Percentiles rank a stretch among this genome's conserved stretches.
These are phyloP conservation scores for Globisporangium uncinulatum DNA, from an alignment of 352 stramenopile species.

Conservation along the genomic window DNA sequence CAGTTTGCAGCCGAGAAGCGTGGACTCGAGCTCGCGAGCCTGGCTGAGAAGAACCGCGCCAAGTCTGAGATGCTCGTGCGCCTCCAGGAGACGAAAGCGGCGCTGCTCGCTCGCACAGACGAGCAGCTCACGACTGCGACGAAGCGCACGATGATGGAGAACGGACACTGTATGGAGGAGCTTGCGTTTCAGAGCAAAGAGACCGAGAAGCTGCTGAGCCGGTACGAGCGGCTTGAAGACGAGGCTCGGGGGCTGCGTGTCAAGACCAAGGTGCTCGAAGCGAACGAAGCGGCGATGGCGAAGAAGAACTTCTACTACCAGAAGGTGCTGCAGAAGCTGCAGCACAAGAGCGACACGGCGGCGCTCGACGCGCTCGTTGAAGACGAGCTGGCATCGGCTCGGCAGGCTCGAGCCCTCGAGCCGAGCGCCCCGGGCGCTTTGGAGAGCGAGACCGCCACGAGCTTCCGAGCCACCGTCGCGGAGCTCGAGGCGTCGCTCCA, in stretches of 20 bases:
- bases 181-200: constrained; percentile 67
- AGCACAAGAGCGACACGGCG: constrained; percentile 18
- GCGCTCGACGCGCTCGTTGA: constrained; percentile 7
- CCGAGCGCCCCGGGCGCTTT: background rate
- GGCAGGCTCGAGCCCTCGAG: background rate
- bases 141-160: constrained; percentile 78
- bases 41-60: constrained; percentile 56
- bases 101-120: constrained; percentile 47
- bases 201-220: constrained; percentile 59
- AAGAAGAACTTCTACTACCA: constrained; percentile 74
- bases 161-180: constrained; percentile 71
- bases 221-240: constrained; percentile 33
- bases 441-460: constrained; percentile 8
- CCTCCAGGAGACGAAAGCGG: constrained; percentile 48
- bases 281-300: constrained; percentile 46
- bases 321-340: constrained; percentile 53
- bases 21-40: constrained; percentile 49
- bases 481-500: constrained; percentile 26
- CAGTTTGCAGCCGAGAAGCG: constrained; percentile 28
- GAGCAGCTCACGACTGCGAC: constrained; percentile 65
- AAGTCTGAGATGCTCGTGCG: constrained; percentile 66
- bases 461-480: constrained; percentile 10
- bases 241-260: constrained; percentile 39
- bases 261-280: constrained; percentile 41
- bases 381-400: background rate